Conservation (phyloP, 257 asterid species). For the Thymus quinquecostatus region DNA sequence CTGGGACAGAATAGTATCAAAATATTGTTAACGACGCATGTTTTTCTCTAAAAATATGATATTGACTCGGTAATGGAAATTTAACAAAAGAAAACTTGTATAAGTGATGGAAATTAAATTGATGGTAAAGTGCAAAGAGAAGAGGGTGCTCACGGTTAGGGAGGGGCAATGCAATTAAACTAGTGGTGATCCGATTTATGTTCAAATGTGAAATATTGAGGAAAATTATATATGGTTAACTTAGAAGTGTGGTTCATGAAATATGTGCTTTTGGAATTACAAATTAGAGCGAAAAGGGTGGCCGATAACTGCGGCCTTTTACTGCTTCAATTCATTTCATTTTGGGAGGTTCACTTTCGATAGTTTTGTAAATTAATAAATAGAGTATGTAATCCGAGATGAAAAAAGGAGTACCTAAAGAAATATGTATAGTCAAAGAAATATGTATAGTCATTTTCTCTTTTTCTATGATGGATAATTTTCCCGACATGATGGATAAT, state of each 20-base stretch:
- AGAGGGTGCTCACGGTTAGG: neutral
- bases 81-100: conserved; percentile 1
- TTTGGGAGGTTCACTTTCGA: too few species aligned
- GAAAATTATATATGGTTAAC: neutral
- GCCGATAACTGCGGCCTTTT: conserved; percentile 30
- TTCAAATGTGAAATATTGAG: neutral
- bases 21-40: neutral
- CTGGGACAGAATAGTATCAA: neutral
- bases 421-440: too few species aligned
- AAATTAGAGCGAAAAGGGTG: neutral
- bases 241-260: neutral
- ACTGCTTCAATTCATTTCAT: neutral
- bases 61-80: neutral
- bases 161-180: neutral
- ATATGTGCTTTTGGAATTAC: neutral
- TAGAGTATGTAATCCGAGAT: too few species aligned
- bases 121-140: conserved; percentile 3
- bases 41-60: neutral
- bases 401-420: too few species aligned
- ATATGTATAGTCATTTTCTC: too few species aligned
- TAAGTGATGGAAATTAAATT: conserved; percentile 17
- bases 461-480: too few species aligned
- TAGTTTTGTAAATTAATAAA: too few species aligned
- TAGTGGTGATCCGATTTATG: conserved; percentile 42
- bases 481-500: too few species aligned